phyloP scores from a whole-genome alignment of 352 stramenopile genomes.

The Pythium brachiatum region DNA sequence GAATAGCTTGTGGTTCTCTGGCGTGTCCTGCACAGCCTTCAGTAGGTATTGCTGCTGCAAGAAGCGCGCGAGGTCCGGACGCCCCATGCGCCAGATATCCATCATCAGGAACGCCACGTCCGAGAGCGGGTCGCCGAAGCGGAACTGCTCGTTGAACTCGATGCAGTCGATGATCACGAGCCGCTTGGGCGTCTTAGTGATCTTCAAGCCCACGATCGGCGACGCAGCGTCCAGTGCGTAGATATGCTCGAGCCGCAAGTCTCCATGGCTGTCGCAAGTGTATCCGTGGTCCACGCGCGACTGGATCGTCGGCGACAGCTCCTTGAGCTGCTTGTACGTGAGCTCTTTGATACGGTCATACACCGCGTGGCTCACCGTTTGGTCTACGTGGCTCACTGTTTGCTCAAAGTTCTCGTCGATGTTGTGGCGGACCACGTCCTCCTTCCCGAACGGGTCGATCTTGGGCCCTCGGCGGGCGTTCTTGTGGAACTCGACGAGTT shows the following conservation, averaged over 20 bases:
- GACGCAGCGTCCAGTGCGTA: slow-evolving; percentile 35
- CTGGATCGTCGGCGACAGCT: slow-evolving; percentile 38
- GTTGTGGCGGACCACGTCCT: slow-evolving; percentile 51
- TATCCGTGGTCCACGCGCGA: slow-evolving; percentile 52
- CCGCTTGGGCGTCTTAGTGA: slow-evolving; percentile 6
- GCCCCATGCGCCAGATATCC: slow-evolving; percentile 62
- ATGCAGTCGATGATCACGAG: slow-evolving; percentile 73
- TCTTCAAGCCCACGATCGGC: background rate
- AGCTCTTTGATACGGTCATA: slow-evolving; percentile 53
- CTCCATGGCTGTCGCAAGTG: slow-evolving; percentile 65
- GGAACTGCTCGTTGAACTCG: slow-evolving; percentile 81
- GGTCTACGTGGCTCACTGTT: slow-evolving; percentile 41
- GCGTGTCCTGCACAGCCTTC: slow-evolving; percentile 42
- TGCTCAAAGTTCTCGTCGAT: slow-evolving; percentile 78
- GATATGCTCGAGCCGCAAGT: slow-evolving; percentile 65
- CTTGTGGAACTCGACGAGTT: slow-evolving; percentile 55
- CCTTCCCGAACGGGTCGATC: slow-evolving; percentile 60
- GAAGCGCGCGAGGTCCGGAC: slow-evolving; percentile 46
- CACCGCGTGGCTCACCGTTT: slow-evolving; percentile 44
- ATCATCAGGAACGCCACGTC: slow-evolving; percentile 70
- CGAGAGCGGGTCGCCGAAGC: slow-evolving; percentile 59
- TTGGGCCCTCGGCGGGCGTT: slow-evolving; percentile 44
- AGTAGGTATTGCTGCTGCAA: slow-evolving; percentile 58
- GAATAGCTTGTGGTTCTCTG: slow-evolving; percentile 48
- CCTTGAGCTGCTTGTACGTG: slow-evolving; percentile 45